Evolutionary conservation across 2,329 filamentous ascomycete species (phyloP).

Genomic region (Sclerotinia spermophila): DNA sequence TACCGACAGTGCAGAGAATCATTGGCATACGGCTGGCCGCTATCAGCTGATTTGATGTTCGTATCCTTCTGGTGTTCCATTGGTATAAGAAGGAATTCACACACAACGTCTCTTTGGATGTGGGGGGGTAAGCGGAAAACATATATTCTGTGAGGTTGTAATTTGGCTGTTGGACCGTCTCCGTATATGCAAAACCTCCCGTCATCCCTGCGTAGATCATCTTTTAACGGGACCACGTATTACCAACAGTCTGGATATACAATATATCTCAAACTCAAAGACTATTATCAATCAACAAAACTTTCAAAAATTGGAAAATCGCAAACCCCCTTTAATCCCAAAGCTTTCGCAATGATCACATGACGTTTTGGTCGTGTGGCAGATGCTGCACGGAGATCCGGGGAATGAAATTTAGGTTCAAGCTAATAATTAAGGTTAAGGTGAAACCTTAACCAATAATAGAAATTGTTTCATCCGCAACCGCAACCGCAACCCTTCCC

Average conservation of each 20-base stretch:
- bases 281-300: too few species aligned
- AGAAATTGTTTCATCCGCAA: background rate
- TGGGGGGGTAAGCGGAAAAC: background rate
- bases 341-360: background rate
- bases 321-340: background rate
- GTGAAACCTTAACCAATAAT: background rate
- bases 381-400: background rate
- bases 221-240: background rate
- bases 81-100: background rate
- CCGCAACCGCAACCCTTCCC: too few species aligned
- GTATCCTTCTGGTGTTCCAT: background rate
- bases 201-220: background rate
- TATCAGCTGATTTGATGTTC: slow-evolving; percentile 8
- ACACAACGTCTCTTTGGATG: background rate
- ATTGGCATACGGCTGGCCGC: background rate
- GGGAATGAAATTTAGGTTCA: background rate
- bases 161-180: background rate
- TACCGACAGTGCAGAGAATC: background rate
- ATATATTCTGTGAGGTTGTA: background rate
- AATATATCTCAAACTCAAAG: background rate
- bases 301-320: too few species aligned
- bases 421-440: background rate
- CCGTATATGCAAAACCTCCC: background rate
- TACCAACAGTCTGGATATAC: slow-evolving; percentile 3
- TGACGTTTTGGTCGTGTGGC: background rate